Evolutionary conservation across 768 basidiomycete genomes (phyloP).

Genomic region (Hygrocybe punicea): DNA sequence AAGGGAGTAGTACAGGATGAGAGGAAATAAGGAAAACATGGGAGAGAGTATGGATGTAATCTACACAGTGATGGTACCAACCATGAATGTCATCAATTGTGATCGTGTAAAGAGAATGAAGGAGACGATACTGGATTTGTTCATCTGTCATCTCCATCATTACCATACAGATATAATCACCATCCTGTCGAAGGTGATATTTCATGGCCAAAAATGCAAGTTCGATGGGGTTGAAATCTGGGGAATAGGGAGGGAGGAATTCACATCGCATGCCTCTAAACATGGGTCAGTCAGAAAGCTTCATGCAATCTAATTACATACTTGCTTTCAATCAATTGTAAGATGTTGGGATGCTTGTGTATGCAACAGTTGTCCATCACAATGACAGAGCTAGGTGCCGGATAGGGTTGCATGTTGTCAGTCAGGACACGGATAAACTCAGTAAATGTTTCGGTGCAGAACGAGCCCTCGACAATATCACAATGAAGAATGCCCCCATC

Average conservation of each 20-base stretch:
- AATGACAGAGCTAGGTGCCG: slow-evolving; percentile 28
- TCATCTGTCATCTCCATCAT: slow-evolving; percentile 9
- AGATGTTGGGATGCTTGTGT: slow-evolving; percentile 17
- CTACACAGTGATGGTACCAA: slow-evolving; percentile 9
- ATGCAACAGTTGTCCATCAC: slow-evolving; percentile 39
- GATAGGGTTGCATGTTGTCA: slow-evolving; percentile 33
- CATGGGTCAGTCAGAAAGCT: neutral
- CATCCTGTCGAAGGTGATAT: slow-evolving; percentile 16
- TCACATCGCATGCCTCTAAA: slow-evolving; percentile 13
- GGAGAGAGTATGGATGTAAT: too few relatives aligned
- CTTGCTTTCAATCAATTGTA: neutral
- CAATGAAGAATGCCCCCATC: slow-evolving; percentile 1
- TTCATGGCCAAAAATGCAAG: slow-evolving; percentile 23
- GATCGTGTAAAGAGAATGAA: slow-evolving; percentile 2
- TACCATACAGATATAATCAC: slow-evolving; percentile 7
- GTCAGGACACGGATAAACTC: neutral
- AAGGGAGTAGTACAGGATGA: too few relatives aligned
- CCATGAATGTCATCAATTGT: neutral
- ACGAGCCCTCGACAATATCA: slow-evolving; percentile 1
- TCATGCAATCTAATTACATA: neutral
- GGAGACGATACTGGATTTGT: neutral
- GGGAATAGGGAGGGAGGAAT: slow-evolving; percentile 30
- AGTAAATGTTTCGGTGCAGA: neutral
- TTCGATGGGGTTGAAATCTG: slow-evolving; percentile 31
- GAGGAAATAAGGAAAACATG: too few relatives aligned